Base-by-base conservation (phyloP, 1,284 basidiomycete genomes). In the Ceratobasidium sp. region DNA sequence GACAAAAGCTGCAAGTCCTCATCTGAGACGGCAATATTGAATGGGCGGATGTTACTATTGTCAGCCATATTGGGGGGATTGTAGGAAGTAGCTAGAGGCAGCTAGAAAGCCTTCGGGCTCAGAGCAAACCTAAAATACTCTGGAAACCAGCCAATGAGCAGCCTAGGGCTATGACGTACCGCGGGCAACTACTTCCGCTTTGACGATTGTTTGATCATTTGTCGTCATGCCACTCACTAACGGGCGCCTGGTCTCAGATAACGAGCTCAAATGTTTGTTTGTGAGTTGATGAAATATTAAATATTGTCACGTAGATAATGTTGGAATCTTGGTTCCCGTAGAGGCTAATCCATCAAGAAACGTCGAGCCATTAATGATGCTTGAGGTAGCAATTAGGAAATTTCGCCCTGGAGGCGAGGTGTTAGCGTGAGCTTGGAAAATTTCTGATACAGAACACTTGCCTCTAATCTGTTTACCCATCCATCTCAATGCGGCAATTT, bases 401-500 rank as follows among this genome's bases (percentile, higher is more conserved):
- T 87, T 89, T 61, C 93, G 88, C 39, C 92, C 93, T 95, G 78
- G 10, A 16, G 18, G 41, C 52, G 43, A 39, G 30, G 21, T n/a
- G n/a, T 6, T 55, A 72, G 72, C 59, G 3, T 45, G 26, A 71
- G 71, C 41, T n/a, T n/a, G n/a, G n/a, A n/a, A 45, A n/a, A n/a
- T n/a, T n/a, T n/a, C n/a, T 74, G 10, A 21, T n/a, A 53, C 21
- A 16, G 10, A n/a, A 8, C 5, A 80, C 82, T 77, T 76, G 87
- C 95, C 93, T 83, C 86, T 87, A 75, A 90, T 90, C 79, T 95
- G 93, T 76, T 88, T 86, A 73, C 88, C 87, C 80, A 97, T 92
- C 91, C 94, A 97, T 78, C 97, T 85, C 76, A 99, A 80, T 9
- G 97, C 96, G 23, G 96, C 91, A 70, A 99, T 93, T 83, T 99